These are phyloP conservation scores for Deinandra increscens DNA, from an alignment of 129 eudicot genomes.

Conservation along the genomic window DNA sequence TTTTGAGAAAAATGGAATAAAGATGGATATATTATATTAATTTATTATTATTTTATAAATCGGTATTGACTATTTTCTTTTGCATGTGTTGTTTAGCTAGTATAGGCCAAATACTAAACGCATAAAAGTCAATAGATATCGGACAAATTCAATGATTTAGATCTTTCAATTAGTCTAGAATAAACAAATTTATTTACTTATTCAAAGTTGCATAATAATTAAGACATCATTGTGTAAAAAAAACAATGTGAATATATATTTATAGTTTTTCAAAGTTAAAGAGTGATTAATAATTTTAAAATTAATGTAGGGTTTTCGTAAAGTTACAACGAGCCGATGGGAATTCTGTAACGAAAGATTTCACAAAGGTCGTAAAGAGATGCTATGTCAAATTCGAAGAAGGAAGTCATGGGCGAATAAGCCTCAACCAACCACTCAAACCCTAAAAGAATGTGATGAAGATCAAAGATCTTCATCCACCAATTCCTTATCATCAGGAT, in stretches of 20 bases:
- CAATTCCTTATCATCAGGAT: slow-evolving; percentile 61
- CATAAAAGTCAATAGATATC: neutral
- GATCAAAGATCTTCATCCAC: slow-evolving; percentile 71
- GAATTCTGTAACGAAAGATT: slow-evolving; percentile 86
- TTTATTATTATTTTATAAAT: neutral
- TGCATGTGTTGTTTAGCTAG: neutral
- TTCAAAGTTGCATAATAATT: neutral
- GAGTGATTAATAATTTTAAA: too few relatives aligned
- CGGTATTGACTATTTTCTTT: neutral
- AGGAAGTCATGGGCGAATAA: slow-evolving; percentile 71
- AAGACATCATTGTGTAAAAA: neutral
- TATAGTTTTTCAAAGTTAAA: too few relatives aligned
- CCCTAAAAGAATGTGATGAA: slow-evolving; percentile 38
- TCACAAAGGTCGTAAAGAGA: slow-evolving; percentile 55
- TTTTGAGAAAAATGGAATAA: too few relatives aligned
- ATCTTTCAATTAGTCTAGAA: neutral
- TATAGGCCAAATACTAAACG: neutral
- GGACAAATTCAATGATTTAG: neutral
- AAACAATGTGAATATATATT: neutral
- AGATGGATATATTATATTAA: neutral
- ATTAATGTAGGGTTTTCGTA: slow-evolving; percentile 67
- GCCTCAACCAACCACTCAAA: slow-evolving; percentile 26
- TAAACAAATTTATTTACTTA: neutral
- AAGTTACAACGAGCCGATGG: slow-evolving; percentile 81
- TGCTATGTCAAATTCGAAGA: slow-evolving; percentile 67